A percentile compares a stretch with the other conserved stretches of the same genome.
Evolutionary conservation across 495 filamentous ascomycete genomes (phyloP).

Genomic region (Penicillium simplicissimum): DNA sequence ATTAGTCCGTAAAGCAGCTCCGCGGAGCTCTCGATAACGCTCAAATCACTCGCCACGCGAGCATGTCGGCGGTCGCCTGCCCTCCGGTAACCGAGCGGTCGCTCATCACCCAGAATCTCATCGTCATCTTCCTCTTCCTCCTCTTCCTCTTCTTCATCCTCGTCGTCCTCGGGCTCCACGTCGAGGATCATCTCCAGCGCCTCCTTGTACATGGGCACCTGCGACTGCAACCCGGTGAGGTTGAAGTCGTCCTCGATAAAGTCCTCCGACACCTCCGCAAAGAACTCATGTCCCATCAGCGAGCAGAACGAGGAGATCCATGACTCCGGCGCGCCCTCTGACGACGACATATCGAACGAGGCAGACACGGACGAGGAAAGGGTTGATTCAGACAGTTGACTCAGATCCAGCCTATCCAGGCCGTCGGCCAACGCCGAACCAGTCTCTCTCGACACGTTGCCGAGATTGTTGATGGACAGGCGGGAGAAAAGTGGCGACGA

Average conservation of each 20-base stretch:
- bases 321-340: slow-evolving; percentile 83
- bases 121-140: slow-evolving; percentile 83
- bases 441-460: slow-evolving; percentile 55
- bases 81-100: slow-evolving; percentile 57
- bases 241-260: slow-evolving; percentile 99
- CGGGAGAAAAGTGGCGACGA: slow-evolving; percentile 18
- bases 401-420: slow-evolving; percentile 54
- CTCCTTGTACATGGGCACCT: slow-evolving; percentile 99
- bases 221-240: slow-evolving; percentile 87
- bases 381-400: slow-evolving; percentile 52
- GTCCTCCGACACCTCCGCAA: slow-evolving; percentile 96
- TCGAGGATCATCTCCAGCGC: slow-evolving; percentile 97
- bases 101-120: slow-evolving; percentile 66
- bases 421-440: slow-evolving; percentile 54
- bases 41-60: slow-evolving; percentile 85
- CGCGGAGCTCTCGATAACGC: slow-evolving; percentile 92
- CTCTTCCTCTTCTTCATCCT: slow-evolving; percentile 73
- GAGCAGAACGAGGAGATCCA: slow-evolving; percentile 98
- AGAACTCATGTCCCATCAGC: slow-evolving; percentile 94
- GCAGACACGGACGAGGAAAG: slow-evolving; percentile 49
- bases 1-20: slow-evolving; percentile 98
- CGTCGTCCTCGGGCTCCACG: slow-evolving; percentile 92
- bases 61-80: slow-evolving; percentile 73
- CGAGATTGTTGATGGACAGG: slow-evolving; percentile 35
- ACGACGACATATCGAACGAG: slow-evolving; percentile 62